A percentile compares a stretch with the other conserved stretches of the same genome.
Conservation (phyloP, 1,284 basidiomycete genomes). For the Naganishia sp. region DNA sequence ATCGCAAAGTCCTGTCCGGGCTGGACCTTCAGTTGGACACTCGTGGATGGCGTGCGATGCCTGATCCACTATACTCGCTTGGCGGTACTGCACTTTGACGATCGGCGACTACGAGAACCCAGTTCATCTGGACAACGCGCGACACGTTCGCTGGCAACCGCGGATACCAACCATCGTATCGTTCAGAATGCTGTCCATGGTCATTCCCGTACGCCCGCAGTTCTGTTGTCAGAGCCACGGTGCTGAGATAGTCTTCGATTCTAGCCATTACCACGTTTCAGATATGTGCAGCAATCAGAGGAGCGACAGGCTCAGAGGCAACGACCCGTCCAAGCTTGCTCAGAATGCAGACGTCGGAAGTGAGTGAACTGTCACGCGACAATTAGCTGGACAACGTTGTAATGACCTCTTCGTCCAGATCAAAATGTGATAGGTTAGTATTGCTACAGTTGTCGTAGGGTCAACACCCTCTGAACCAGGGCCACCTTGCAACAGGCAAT, state of each 20-base stretch:
- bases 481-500: neutral
- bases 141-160: no score
- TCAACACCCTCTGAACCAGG: neutral
- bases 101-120: no score
- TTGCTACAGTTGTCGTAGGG: no score
- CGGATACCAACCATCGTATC: no score
- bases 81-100: no score
- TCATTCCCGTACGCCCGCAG: neutral
- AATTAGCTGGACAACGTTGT: neutral
- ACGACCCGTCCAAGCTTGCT: slow-evolving; percentile 18
- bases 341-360: slow-evolving; percentile 15
- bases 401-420: slow-evolving; percentile 2
- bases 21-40: no score
- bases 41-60: no score
- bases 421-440: slow-evolving; percentile 19
- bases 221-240: neutral
- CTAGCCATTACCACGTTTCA: slow-evolving; percentile 9
- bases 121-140: no score
- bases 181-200: no score
- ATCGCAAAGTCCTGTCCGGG: neutral
- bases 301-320: slow-evolving; percentile 12
- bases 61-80: no score
- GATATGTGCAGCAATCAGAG: slow-evolving; percentile 10
- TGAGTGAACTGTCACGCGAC: neutral
- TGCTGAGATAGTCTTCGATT: neutral